phyloP scores from a whole-genome alignment of 371 early-diverging fungal species.

The Apophysomyces trapeziformis region DNA sequence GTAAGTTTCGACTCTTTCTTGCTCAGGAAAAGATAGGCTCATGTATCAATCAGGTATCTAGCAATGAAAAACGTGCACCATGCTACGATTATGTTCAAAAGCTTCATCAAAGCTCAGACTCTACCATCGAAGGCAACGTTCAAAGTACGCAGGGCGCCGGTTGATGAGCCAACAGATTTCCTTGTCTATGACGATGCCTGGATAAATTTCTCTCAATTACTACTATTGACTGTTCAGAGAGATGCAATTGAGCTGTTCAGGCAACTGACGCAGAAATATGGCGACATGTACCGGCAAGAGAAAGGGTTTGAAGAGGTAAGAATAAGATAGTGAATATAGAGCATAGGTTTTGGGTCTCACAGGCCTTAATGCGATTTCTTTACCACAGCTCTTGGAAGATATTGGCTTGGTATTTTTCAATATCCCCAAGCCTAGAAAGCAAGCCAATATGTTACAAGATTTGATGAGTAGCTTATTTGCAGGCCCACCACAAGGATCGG shows the following conservation, averaged over 20 bases:
- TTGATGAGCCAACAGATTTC: constrained; percentile 36
- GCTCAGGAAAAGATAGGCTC: neutral
- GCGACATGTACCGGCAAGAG: constrained; percentile 38
- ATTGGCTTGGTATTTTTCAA: constrained; percentile 73
- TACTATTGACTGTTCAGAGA: constrained; percentile 73
- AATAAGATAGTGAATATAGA: neutral
- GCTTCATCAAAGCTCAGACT: constrained; percentile 48
- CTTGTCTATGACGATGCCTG: constrained; percentile 64
- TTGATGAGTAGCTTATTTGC: constrained; percentile 75
- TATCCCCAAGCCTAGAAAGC: constrained; percentile 66
- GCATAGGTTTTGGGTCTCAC: too few species aligned
- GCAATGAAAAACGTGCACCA: constrained; percentile 74
- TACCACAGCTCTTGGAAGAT: constrained; percentile 56
- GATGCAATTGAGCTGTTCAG: constrained; percentile 65
- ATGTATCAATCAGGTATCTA: constrained; percentile 39
- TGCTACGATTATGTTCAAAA: constrained; percentile 68
- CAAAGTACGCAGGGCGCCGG: constrained; percentile 42
- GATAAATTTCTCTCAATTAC: constrained; percentile 72
- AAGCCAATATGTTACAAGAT: constrained; percentile 72
- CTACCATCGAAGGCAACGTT: constrained; percentile 36
- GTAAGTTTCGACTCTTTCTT: constrained; percentile 42
- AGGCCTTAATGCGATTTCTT: too few species aligned
- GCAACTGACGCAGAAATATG: constrained; percentile 60
- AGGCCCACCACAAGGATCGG: constrained; percentile 27
- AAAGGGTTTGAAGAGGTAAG: constrained; percentile 44